Percentiles rank a stretch among this genome's conserved stretches.
These are phyloP conservation scores for Pinus taeda DNA, from an alignment of 75 land plant species.

Conservation along the genomic window DNA sequence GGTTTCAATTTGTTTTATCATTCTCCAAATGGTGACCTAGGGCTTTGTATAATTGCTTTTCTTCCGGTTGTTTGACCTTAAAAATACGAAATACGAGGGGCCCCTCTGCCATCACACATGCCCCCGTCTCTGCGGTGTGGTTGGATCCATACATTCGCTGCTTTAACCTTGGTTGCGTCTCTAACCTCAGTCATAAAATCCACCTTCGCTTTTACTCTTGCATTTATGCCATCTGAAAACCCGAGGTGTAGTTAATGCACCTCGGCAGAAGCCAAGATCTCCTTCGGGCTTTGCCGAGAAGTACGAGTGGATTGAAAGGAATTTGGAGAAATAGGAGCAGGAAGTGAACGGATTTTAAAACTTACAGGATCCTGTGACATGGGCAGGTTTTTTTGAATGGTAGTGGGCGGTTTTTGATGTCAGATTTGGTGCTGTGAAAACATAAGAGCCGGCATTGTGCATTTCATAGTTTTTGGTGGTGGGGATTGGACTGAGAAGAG, in stretches of 20 bases:
- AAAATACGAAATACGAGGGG: no score
- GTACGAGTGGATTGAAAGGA: neutral
- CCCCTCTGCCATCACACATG: no score
- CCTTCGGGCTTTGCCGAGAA: no score
- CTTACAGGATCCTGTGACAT: neutral
- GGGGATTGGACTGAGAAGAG: neutral
- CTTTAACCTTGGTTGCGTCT: neutral
- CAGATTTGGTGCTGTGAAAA: conserved; percentile 5
- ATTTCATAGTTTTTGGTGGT: neutral
- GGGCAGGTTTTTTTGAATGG: neutral
- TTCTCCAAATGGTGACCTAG: no score
- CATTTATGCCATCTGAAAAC: neutral
- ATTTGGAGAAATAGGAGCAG: neutral
- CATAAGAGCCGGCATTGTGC: neutral
- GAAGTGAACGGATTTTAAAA: neutral
- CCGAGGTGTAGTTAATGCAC: neutral
- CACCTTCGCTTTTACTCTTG: neutral
- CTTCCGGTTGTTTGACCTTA: no score
- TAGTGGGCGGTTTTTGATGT: neutral
- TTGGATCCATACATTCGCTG: neutral
- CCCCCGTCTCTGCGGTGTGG: no score
- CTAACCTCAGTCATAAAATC: no score
- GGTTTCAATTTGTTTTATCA: no score
- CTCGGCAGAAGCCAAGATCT: neutral
- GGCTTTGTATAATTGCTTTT: no score